A percentile compares a stretch with the other conserved stretches of the same genome.
Conservation (phyloP, 2,329 filamentous ascomycete genomes). For the Pseudopyricularia cyperi region DNA sequence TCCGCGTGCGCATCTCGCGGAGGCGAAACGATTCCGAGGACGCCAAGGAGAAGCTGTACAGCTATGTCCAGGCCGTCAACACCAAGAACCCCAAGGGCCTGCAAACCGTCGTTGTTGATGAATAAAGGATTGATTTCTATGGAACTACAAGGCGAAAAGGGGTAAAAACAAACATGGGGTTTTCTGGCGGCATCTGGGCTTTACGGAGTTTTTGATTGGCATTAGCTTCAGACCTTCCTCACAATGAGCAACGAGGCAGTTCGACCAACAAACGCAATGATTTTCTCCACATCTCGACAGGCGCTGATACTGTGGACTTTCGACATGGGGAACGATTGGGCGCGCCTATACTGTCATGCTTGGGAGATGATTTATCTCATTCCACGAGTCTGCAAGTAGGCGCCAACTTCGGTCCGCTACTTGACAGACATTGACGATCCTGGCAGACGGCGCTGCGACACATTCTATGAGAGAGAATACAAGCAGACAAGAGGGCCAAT, state of each 20-base stretch:
- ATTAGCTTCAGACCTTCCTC: constrained; percentile 4
- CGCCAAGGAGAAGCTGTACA: constrained; percentile 99
- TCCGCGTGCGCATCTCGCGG: constrained; percentile 96
- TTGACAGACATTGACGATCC: background rate
- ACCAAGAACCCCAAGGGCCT: constrained; percentile 99
- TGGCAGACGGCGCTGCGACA: background rate
- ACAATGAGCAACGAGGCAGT: constrained; percentile 1
- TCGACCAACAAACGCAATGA: background rate
- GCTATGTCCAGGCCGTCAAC: constrained; percentile 98
- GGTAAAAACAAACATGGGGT: constrained; percentile 10
- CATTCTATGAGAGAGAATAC: background rate
- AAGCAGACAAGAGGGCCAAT: too few relatives aligned
- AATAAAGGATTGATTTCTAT: constrained; percentile 30
- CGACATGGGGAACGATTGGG: background rate
- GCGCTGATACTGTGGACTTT: background rate
- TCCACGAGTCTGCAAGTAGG: background rate
- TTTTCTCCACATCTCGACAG: background rate
- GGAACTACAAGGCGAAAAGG: constrained; percentile 13
- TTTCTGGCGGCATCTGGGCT: constrained; percentile 4
- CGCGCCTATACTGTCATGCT: background rate
- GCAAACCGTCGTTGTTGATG: constrained; percentile 76
- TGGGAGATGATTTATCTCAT: background rate
- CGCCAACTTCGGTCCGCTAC: background rate
- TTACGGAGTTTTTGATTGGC: constrained; percentile 5
- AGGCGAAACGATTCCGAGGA: constrained; percentile 99